Evolutionary conservation across 148 eudicot species (phyloP).

Genomic region (Camellia sinensis): DNA sequence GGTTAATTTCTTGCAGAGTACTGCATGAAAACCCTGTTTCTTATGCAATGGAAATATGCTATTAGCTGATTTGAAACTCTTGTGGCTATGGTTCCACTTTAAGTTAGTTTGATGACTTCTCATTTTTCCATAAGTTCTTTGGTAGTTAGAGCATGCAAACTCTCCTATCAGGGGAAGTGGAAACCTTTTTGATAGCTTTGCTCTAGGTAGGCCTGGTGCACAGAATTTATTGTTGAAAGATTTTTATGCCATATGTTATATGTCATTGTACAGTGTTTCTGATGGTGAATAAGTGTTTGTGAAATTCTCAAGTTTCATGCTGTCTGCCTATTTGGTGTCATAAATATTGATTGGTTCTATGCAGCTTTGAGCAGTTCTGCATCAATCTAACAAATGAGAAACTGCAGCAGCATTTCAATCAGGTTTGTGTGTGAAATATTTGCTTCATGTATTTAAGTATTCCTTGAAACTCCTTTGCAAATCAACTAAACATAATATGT

Average conservation of each 20-base stretch:
- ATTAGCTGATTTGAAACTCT: conserved; percentile 5
- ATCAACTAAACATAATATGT: neutral
- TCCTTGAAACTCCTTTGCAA: neutral
- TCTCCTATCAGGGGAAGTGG: neutral
- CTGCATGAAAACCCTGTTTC: conserved; percentile 20
- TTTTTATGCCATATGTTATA: neutral
- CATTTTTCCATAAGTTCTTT: neutral
- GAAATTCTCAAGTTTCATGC: neutral
- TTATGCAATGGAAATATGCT: neutral
- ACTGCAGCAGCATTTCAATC: conserved; percentile 98
- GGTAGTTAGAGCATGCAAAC: neutral
- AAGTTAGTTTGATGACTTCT: conserved; percentile 2
- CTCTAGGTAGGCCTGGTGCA: neutral
- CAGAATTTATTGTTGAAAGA: too few relatives aligned
- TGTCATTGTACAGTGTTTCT: neutral
- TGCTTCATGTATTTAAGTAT: neutral
- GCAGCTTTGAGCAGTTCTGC: conserved; percentile 99
- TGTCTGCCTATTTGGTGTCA: conserved; percentile 3
- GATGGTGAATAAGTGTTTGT: neutral
- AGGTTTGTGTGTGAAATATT: conserved; percentile 43
- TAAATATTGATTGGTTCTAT: conserved; percentile 21
- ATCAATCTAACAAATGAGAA: conserved; percentile 96
- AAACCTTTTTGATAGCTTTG: neutral
- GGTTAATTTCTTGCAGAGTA: conserved; percentile 24
- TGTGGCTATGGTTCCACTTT: neutral